These are phyloP conservation scores for Exophiala phaeomuriformis DNA, from an alignment of 2,329 filamentous ascomycete genomes.

Conservation along the genomic window DNA sequence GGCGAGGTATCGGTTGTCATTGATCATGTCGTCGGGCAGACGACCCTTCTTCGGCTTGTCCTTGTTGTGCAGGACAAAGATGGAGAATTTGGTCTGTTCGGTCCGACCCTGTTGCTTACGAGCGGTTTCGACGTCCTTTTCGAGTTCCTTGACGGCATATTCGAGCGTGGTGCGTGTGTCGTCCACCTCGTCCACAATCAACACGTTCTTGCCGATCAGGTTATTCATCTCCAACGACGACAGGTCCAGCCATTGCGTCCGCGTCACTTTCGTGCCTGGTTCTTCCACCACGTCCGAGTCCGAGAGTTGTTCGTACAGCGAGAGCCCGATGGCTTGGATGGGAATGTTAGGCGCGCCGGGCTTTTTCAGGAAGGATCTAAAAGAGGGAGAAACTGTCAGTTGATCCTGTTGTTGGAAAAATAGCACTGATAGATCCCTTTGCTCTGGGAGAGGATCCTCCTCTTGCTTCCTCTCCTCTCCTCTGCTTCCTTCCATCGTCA, in stretches of 20 bases:
- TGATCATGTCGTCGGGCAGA: slow-evolving; percentile 69
- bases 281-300: slow-evolving; percentile 60
- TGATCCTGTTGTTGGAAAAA: no score
- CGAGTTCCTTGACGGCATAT: slow-evolving; percentile 83
- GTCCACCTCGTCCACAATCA: slow-evolving; percentile 93
- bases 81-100: slow-evolving; percentile 74
- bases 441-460: neutral
- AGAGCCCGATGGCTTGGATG: slow-evolving; percentile 97
- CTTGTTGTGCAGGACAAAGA: slow-evolving; percentile 99
- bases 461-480: neutral
- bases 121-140: slow-evolving; percentile 87
- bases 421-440: no score
- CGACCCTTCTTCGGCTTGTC: slow-evolving; percentile 90
- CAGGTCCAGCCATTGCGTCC: slow-evolving; percentile 96
- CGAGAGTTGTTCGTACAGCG: slow-evolving; percentile 81
- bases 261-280: slow-evolving; percentile 87
- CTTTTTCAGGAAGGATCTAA: slow-evolving; percentile 82
- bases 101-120: slow-evolving; percentile 63
- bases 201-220: slow-evolving; percentile 80
- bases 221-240: slow-evolving; percentile 79
- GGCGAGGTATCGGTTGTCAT: slow-evolving; percentile 65
- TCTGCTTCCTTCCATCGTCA: neutral
- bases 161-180: slow-evolving; percentile 91
- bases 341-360: slow-evolving; percentile 86
- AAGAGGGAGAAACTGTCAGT: neutral